phyloP scores from a whole-genome alignment of 306 rosid genomes.

The Alnus glutinosa region DNA sequence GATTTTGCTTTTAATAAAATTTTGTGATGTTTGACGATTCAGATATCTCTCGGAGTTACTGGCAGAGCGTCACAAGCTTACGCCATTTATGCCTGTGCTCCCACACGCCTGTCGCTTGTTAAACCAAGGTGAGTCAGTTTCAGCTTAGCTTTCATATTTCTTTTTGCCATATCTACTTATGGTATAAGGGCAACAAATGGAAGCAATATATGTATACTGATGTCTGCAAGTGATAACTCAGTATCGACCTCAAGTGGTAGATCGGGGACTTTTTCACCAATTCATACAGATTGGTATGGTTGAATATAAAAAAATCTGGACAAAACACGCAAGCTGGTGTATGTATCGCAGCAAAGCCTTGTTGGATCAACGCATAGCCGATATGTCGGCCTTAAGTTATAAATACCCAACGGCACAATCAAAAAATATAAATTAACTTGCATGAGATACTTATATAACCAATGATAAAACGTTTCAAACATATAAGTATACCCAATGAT shows the following conservation, averaged over 20 bases:
- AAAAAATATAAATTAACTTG: neutral
- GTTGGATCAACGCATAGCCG: neutral
- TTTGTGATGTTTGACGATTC: constrained; percentile 5
- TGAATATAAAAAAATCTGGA: neutral
- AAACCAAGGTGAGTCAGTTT: constrained; percentile 73
- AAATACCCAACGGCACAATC: neutral
- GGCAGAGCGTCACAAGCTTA: constrained; percentile 76
- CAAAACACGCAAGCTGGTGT: neutral
- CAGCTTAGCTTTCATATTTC: neutral
- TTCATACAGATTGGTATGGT: neutral
- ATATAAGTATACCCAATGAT: neutral
- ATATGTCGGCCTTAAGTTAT: neutral
- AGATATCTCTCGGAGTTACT: constrained; percentile 79
- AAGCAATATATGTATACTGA: neutral
- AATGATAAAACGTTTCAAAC: neutral
- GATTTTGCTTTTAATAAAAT: neutral
- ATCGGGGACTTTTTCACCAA: neutral
- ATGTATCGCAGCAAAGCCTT: neutral
- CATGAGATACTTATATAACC: neutral
- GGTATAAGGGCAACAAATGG: neutral
- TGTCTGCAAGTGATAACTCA: neutral
- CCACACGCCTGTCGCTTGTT: constrained; percentile 67
- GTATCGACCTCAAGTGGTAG: neutral
- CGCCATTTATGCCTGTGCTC: constrained; percentile 77
- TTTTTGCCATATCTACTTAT: neutral